Conservation (phyloP, 768 basidiomycete species). For the Goffeauzyma gilvescens region DNA sequence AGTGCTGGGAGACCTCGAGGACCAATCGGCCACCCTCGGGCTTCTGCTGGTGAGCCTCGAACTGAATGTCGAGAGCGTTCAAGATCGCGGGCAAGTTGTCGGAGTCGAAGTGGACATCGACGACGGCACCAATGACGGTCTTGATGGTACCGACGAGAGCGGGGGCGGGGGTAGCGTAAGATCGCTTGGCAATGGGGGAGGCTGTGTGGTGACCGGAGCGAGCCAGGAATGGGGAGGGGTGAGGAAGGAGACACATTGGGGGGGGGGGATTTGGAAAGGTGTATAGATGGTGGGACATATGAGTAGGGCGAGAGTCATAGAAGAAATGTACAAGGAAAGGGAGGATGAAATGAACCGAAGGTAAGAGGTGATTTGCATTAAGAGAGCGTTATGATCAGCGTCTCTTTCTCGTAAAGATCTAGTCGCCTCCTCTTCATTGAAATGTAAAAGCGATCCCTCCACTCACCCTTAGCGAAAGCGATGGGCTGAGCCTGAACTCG, state of each 20-base stretch:
- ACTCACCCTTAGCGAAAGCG: too few species aligned
- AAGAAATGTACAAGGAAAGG: too few species aligned
- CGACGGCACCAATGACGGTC: slow-evolving; percentile 99
- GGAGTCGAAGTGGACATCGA: slow-evolving; percentile 94
- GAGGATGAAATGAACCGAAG: too few species aligned
- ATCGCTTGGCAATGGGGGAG: slow-evolving; percentile 35
- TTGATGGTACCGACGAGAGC: slow-evolving; percentile 59
- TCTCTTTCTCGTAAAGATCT: background rate
- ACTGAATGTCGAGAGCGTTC: slow-evolving; percentile 92
- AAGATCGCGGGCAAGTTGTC: slow-evolving; percentile 92
- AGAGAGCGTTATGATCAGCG: too few species aligned
- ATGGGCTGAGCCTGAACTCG: too few species aligned
- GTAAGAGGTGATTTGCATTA: too few species aligned
- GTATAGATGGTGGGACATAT: background rate
- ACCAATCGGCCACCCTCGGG: slow-evolving; percentile 91
- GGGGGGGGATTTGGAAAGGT: too few species aligned
- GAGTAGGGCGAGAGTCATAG: background rate
- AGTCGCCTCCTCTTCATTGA: too few species aligned
- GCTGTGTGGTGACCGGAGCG: background rate
- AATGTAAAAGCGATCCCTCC: too few species aligned
- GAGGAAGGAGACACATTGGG: background rate
- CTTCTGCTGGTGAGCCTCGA: slow-evolving; percentile 33
- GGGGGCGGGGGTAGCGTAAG: slow-evolving; percentile 81
- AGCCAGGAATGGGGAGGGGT: background rate
- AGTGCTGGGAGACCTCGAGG: slow-evolving; percentile 93